Conservation (phyloP, 768 basidiomycete genomes). For the Lactifluus volemus region DNA sequence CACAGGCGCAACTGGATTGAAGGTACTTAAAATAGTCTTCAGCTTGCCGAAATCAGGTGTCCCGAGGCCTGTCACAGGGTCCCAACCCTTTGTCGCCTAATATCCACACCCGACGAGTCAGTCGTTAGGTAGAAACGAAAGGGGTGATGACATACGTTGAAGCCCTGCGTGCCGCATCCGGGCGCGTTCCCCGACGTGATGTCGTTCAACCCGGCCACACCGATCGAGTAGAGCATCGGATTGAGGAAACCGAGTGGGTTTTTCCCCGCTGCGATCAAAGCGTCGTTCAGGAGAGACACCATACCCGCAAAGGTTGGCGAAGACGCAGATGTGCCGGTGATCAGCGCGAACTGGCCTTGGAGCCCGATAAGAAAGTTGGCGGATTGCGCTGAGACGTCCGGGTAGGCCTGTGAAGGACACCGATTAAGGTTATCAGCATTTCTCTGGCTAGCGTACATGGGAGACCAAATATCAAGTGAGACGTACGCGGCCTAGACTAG, state of each 20-base stretch:
- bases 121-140: neutral
- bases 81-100: conserved; percentile 30
- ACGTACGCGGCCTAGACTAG: conserved; percentile 39
- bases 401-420: conserved; percentile 34
- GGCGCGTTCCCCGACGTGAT: conserved; percentile 31
- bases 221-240: conserved; percentile 28
- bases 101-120: neutral
- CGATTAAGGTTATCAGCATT: neutral
- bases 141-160: conserved; percentile 20
- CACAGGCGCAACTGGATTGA: neutral
- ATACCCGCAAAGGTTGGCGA: conserved; percentile 57
- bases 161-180: conserved; percentile 32
- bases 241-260: conserved; percentile 32
- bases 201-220: conserved; percentile 27
- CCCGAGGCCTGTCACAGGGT: conserved; percentile 29
- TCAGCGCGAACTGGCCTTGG: neutral
- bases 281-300: conserved; percentile 45
- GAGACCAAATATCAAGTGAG: too few species aligned
- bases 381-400: conserved; percentile 60
- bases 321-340: conserved; percentile 53
- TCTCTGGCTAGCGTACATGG: neutral
- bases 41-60: conserved; percentile 29
- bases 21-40: conserved; percentile 22
- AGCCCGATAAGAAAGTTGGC: conserved; percentile 40
- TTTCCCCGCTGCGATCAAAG: conserved; percentile 24